These are phyloP conservation scores for Brasenia schreberi DNA, from an alignment of 164 flowering plant species.

Conservation along the genomic window DNA sequence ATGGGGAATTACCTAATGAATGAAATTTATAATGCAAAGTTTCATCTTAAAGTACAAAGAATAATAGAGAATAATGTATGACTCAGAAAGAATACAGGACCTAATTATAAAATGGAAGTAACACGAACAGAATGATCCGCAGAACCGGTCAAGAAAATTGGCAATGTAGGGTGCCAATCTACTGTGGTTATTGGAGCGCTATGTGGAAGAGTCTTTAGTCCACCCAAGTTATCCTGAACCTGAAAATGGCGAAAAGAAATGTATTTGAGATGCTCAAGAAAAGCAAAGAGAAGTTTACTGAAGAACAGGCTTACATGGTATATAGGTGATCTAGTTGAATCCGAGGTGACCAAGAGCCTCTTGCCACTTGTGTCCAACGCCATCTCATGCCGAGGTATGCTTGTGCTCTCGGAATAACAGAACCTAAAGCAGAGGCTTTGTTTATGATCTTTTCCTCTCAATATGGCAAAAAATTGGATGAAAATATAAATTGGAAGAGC, in stretches of 20 bases:
- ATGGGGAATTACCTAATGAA: too few species aligned
- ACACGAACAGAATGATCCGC: constrained; percentile 82
- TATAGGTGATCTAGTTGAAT: constrained; percentile 74
- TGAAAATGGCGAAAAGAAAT: constrained; percentile 8
- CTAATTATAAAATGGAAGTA: constrained; percentile 30
- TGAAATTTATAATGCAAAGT: too few species aligned
- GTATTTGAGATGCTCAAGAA: too few species aligned
- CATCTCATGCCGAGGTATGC: constrained; percentile 53
- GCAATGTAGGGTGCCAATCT: constrained; percentile 92
- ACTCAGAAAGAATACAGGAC: too few species aligned
- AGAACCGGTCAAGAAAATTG: constrained; percentile 85
- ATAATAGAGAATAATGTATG: too few species aligned
- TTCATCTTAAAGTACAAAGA: too few species aligned
- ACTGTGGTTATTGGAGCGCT: constrained; percentile 74
- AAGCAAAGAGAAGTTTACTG: too few species aligned
- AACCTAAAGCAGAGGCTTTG: constrained; percentile 24
- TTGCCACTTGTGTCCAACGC: constrained; percentile 70
- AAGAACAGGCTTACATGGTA: constrained; percentile 41
- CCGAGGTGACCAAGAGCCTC: constrained; percentile 68
- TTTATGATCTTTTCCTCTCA: too few species aligned
- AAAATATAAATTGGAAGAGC: too few species aligned
- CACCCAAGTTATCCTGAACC: constrained; percentile 48
- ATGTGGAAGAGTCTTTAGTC: constrained; percentile 64
- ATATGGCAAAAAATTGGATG: too few species aligned
- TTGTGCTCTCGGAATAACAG: constrained; percentile 29